These are phyloP conservation scores for Globisporangium splendens DNA, from an alignment of 352 stramenopile species.

Conservation along the genomic window DNA sequence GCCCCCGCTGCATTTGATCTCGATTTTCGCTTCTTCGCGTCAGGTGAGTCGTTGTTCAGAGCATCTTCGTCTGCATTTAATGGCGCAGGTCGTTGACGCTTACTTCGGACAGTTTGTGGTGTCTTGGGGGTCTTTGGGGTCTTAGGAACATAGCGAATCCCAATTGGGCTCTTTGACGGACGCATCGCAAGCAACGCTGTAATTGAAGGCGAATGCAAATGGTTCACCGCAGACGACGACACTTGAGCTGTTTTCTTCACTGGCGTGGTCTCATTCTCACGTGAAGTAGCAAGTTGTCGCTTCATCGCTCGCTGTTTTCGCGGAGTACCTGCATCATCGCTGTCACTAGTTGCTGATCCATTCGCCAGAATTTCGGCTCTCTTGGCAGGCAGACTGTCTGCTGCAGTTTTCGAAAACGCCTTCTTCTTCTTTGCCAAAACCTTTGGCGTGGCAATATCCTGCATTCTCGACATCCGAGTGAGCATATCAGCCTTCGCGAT, in stretches of 20 bases:
- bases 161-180: conserved; percentile 18
- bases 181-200: conserved; percentile 18
- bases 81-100: conserved; percentile 3
- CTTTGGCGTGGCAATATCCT: conserved; percentile 67
- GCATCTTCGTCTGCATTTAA: conserved; percentile 4
- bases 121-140: conserved; percentile 18
- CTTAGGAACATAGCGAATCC: conserved; percentile 18
- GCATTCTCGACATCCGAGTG: conserved; percentile 41
- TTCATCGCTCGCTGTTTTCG: conserved; percentile 23
- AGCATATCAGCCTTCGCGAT: conserved; percentile 51
- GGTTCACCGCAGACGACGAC: not conserved
- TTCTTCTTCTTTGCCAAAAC: conserved; percentile 58
- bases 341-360: conserved; percentile 3
- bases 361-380: conserved; percentile 31
- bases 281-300: conserved; percentile 21
- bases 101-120: conserved; percentile 11
- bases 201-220: conserved; percentile 16
- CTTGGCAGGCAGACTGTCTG: conserved; percentile 32
- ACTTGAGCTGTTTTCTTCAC: conserved; percentile 5
- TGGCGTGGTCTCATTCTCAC: not conserved
- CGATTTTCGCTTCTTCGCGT: not conserved
- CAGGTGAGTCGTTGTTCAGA: not conserved
- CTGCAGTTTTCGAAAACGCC: conserved; percentile 25
- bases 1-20: not conserved
- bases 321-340: conserved; percentile 18